These are phyloP conservation scores for Mycena epipterygia DNA, from an alignment of 768 basidiomycete species.

Conservation along the genomic window DNA sequence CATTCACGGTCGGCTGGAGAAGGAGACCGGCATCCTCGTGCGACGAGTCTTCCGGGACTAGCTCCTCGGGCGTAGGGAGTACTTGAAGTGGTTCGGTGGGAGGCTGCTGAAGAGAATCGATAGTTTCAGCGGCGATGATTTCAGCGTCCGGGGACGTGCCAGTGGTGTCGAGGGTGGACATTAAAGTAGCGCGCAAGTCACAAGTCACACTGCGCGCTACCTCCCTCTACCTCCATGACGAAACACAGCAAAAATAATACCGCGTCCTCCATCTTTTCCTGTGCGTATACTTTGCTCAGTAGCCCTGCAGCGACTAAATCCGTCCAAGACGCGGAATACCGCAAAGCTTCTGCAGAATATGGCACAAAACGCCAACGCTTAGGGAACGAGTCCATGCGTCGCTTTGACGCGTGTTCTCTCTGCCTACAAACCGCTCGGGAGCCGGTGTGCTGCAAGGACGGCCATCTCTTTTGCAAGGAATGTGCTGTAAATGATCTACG, in stretches of 20 bases:
- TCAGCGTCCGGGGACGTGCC: background rate
- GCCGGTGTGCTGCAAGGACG: slow-evolving; percentile 86
- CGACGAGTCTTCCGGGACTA: slow-evolving; percentile 2
- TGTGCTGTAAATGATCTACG: slow-evolving; percentile 90
- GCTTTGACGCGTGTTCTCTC: slow-evolving; percentile 91
- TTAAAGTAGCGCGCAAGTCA: background rate
- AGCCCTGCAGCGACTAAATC: too few species aligned
- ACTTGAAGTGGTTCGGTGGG: background rate
- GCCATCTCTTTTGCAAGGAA: slow-evolving; percentile 97
- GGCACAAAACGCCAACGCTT: slow-evolving; percentile 62
- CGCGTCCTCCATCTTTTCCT: slow-evolving; percentile 90
- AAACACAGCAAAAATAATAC: slow-evolving; percentile 94
- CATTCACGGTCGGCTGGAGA: slow-evolving; percentile 22
- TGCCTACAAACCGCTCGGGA: slow-evolving; percentile 89
- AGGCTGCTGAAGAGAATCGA: background rate
- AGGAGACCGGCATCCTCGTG: slow-evolving; percentile 31
- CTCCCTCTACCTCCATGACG: slow-evolving; percentile 65
- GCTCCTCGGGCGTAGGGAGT: background rate
- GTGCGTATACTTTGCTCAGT: too few species aligned
- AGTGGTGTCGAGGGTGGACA: background rate
- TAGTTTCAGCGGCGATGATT: background rate
- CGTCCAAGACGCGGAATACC: slow-evolving; percentile 89
- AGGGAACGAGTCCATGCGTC: slow-evolving; percentile 93
- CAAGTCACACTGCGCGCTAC: background rate
- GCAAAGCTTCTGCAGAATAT: slow-evolving; percentile 56